Evolutionary conservation across 2,329 filamentous ascomycete genomes (phyloP), one percentile per base, ranked within the genome.

Genomic region (Pseudodiploospora longispora): DNA sequence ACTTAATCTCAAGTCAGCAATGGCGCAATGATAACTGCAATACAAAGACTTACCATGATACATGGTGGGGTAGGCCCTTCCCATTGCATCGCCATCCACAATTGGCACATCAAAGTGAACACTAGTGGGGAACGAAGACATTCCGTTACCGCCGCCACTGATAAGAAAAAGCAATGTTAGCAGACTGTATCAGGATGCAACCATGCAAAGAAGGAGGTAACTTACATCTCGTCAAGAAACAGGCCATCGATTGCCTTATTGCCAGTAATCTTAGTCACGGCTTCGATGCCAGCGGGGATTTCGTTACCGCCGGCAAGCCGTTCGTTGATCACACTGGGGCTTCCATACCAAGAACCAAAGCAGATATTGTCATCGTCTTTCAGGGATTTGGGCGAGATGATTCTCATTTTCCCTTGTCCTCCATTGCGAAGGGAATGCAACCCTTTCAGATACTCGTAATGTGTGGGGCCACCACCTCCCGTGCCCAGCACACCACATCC

Each of bases 341-440:
- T 67, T 3, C 69, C 69, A 36, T 71, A 71, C 59, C 68, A 70
- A 0, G 67, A 67, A 0, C 68, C 68, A 34, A 69, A 66, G 36
- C 67, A 67, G 4, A 68, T 59, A 2, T 59, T 52, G 6, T 65
- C 67, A 8, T 61, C 54, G 30, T 71, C 68, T 4, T 58, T 53
- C 0, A 72, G 50, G 0, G 56, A 52, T 5, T 58, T 58, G 0
- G 66, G 62, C 0, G 65, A 59, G 2, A 74, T 58, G 1, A 74
- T 60, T 6, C 67, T 55, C 57, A 72, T 67, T 41, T 60, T 59
- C 39, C 62, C 53, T 37, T 53, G 36, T 2, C 57, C 55, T 1
- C 55, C 57, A 10, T 59, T 63, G n/a, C 60, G 55, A 7, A 71
- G 52, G 5, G 56, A 55, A 28, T 67, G 56, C 12, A 71, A 50